Evolutionary conservation across 1,139 yeast genomes (phyloP).

Genomic region (Eremothecium sinecaudum): DNA sequence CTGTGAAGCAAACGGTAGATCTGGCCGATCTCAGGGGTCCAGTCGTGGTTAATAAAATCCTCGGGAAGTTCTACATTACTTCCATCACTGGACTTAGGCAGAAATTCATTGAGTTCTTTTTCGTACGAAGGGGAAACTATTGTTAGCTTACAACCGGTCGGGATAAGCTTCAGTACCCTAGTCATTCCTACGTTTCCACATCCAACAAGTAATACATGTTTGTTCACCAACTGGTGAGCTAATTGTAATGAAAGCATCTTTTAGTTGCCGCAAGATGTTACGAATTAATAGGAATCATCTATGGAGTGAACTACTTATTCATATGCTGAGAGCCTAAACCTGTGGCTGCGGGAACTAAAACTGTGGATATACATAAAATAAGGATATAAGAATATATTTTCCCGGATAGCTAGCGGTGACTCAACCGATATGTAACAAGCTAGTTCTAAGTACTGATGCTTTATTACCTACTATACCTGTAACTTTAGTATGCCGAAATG

Average conservation of each 20-base stretch:
- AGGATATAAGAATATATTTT: no score
- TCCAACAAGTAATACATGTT: conserved; percentile 25
- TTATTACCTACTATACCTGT: no score
- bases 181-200: conserved; percentile 30
- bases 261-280: not conserved
- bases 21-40: conserved; percentile 3
- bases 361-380: no score
- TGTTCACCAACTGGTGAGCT: conserved; percentile 24
- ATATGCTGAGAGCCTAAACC: no score
- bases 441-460: no score
- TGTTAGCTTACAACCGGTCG: conserved; percentile 29
- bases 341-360: no score
- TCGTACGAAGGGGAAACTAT: conserved; percentile 24
- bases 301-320: no score
- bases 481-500: no score
- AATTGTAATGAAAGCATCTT: conserved; percentile 21
- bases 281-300: no score
- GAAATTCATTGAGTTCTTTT: conserved; percentile 10
- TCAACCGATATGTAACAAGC: no score
- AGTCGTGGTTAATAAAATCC: conserved; percentile 13
- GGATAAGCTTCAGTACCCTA: conserved; percentile 24
- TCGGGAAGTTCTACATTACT: conserved; percentile 10
- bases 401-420: no score
- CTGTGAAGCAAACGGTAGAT: conserved; percentile 1
- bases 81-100: conserved; percentile 3